These are phyloP conservation scores for Ceratocystis eucalypticola DNA, from an alignment of 2,329 filamentous ascomycete genomes.

Conservation along the genomic window DNA sequence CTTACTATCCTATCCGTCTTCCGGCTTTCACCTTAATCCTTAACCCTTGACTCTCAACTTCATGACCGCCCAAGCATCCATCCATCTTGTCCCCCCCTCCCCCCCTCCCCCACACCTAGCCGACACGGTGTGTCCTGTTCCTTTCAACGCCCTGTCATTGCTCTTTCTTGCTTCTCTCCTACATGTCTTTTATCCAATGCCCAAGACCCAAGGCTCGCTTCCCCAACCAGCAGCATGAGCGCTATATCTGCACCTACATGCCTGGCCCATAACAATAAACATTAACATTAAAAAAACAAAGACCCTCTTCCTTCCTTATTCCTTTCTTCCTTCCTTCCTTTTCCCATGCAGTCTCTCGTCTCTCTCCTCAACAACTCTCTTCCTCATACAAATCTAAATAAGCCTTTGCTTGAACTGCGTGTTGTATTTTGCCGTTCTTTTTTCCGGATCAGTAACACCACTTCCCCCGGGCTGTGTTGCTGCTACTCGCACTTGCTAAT, in stretches of 20 bases:
- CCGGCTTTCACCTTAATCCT: too few relatives aligned
- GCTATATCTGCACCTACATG: not conserved
- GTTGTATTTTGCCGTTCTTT: not conserved
- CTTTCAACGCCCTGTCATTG: not conserved
- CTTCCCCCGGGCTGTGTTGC: not conserved
- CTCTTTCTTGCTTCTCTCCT: not conserved
- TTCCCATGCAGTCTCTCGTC: not conserved
- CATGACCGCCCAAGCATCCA: too few relatives aligned
- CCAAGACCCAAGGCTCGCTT: not conserved
- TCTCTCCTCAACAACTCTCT: not conserved
- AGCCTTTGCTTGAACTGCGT: not conserved
- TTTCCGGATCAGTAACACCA: not conserved
- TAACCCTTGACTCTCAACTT: too few relatives aligned
- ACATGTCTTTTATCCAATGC: not conserved
- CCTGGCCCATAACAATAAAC: not conserved
- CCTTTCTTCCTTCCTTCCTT: not conserved
- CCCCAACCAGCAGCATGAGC: not conserved
- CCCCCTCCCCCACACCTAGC: not conserved
- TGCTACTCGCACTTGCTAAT: not conserved
- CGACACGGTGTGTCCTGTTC: not conserved
- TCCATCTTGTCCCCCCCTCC: not conserved
- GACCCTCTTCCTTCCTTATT: slow-evolving; percentile 2
- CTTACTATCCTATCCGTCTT: too few relatives aligned
- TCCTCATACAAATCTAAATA: not conserved
- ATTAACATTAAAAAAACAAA: not conserved